Conservation (phyloP, 495 filamentous ascomycete species). For the Lasiosphaeria miniovina region DNA sequence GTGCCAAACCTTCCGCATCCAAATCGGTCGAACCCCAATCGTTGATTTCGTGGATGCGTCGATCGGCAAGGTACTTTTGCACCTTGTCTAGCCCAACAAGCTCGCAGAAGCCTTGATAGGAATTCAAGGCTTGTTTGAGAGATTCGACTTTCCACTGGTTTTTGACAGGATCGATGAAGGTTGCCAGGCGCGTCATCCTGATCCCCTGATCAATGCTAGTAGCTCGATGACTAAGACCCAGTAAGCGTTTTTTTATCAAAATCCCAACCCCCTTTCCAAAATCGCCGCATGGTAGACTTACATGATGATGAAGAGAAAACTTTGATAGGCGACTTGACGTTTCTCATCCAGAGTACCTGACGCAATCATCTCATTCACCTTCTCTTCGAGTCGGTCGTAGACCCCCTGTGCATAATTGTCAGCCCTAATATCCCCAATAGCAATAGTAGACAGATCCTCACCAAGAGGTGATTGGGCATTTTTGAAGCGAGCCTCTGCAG, state of each 20-base stretch:
- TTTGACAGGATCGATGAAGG: constrained; percentile 76
- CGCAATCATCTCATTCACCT: constrained; percentile 76
- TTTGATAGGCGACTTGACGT: constrained; percentile 61
- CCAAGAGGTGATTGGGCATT: constrained; percentile 83
- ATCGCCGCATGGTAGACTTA: constrained; percentile 32
- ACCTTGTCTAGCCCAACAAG: constrained; percentile 76
- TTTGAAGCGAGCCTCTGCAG: constrained; percentile 83
- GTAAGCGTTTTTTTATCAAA: background rate
- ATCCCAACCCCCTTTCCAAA: background rate
- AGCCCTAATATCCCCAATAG: background rate
- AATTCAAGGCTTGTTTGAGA: constrained; percentile 65
- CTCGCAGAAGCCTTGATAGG: constrained; percentile 74
- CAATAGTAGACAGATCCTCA: constrained; percentile 29
- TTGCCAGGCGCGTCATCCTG: constrained; percentile 61
- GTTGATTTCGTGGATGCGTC: constrained; percentile 67
- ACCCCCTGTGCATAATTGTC: constrained; percentile 50
- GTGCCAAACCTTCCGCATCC: constrained; percentile 71
- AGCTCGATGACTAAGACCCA: constrained; percentile 64
- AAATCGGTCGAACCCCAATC: constrained; percentile 80
- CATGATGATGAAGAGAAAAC: constrained; percentile 90
- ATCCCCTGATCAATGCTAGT: constrained; percentile 64
- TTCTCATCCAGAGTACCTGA: constrained; percentile 73
- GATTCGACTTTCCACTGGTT: constrained; percentile 73
- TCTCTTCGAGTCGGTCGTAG: constrained; percentile 79
- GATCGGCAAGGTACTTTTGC: constrained; percentile 70